Base-by-base conservation (phyloP, 2,329 filamentous ascomycete species). In the Hypoxylon sp. region DNA sequence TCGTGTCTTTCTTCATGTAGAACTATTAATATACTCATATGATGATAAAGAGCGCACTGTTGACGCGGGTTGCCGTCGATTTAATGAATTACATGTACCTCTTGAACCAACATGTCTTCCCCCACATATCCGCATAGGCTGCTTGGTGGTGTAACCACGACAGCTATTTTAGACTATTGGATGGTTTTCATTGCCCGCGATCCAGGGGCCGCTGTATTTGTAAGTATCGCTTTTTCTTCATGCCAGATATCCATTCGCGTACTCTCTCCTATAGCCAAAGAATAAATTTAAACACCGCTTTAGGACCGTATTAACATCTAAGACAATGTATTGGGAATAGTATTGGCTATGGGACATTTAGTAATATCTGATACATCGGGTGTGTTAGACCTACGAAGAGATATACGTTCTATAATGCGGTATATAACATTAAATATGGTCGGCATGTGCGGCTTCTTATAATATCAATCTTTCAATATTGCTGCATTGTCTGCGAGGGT, bases 21-120 rank as follows among this genome's bases (percentile, higher is more conserved):
- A 71, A 42, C 64, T 64, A 70, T 73, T 75, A 77, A 77, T 75
- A 77, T 77, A 64, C 60, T 60, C 58, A 71, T 65, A 73, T 71
- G 67, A 69, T 50, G 59, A 55, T 57, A 54, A 57, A 26, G 54
- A 61, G 64, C 58, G 47, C 46, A 74, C 79, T 73, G 75, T 79
- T 77, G 80, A 80, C 79, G 81, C 79, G 78, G 74, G 76, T 77
- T 79, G 75, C 81, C 81, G 80, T 78, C 70, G 73, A 74, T 72
- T 76, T 74, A 73, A 76, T 73, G 59, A 73, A 63, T 67, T 72
- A 67, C 72, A 74, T 72, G 72, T 75, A 74, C 17, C 39, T 44
- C 39, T 76, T 76, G 74, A 78, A 75, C 78, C 76, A 80, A 72
- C 75, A 65, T 70, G 54, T 67, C 51, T 56, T 69, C 57, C 70